Conservation (phyloP, 306 rosid species). For the Pachyrhizus erosus region DNA sequence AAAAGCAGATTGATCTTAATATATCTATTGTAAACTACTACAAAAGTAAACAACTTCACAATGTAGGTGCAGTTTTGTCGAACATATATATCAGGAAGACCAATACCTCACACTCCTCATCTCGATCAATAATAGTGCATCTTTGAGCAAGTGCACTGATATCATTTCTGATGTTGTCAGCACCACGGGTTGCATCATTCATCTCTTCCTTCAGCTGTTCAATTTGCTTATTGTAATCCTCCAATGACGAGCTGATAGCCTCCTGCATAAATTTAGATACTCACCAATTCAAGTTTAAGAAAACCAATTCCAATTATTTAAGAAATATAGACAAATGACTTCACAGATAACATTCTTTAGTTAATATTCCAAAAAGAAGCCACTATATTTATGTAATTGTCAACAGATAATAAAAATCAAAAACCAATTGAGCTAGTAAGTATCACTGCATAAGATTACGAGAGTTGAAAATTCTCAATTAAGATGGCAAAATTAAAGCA, state of each 20-base stretch:
- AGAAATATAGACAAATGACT: slow-evolving; percentile 10
- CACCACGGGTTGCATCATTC: slow-evolving; percentile 99
- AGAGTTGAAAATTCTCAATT: slow-evolving; percentile 18
- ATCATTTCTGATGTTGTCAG: slow-evolving; percentile 95
- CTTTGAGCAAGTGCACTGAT: slow-evolving; percentile 98
- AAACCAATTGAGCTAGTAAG: neutral
- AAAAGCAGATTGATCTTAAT: slow-evolving; percentile 27
- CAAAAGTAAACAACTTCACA: slow-evolving; percentile 29
- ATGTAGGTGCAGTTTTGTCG: slow-evolving; percentile 27
- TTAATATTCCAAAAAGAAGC: slow-evolving; percentile 26
- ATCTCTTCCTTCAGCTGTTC: slow-evolving; percentile 93
- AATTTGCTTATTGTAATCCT: slow-evolving; percentile 98
- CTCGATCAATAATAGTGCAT: slow-evolving; percentile 93
- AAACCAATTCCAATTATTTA: slow-evolving; percentile 20
- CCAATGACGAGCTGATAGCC: slow-evolving; percentile 94
- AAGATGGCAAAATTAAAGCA: slow-evolving; percentile 30
- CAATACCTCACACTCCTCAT: slow-evolving; percentile 96
- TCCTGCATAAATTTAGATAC: slow-evolving; percentile 61
- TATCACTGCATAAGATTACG: neutral
- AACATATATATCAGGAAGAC: slow-evolving; percentile 45
- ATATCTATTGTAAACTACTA: neutral
- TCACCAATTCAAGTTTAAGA: slow-evolving; percentile 17
- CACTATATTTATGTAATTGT: slow-evolving; percentile 8
- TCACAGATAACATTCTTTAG: slow-evolving; percentile 29
- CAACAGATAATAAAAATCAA: slow-evolving; percentile 16